A percentile compares a stretch with the other conserved stretches of the same genome.
Evolutionary conservation across 192 early-diverging fungal species (phyloP).

Genomic region (Rhizophagus clarus): DNA sequence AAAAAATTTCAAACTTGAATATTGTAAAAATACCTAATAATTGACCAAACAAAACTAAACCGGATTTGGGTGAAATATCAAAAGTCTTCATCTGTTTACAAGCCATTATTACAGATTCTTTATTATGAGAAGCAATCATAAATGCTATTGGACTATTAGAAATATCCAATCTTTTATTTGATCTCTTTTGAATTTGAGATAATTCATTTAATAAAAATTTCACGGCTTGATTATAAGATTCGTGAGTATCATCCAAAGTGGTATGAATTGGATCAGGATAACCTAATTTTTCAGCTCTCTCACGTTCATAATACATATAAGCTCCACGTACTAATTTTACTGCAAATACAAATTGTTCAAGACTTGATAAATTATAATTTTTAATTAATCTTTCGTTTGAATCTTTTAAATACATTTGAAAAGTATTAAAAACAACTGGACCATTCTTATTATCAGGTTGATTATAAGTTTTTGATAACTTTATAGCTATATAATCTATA

Average conservation of each 20-base stretch:
- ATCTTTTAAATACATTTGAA: conserved; percentile 92
- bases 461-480: conserved; percentile 76
- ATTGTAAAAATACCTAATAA: conserved; percentile 58
- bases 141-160: conserved; percentile 61
- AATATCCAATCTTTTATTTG: conserved; percentile 24
- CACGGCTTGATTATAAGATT: conserved; percentile 79
- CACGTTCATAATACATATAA: conserved; percentile 57
- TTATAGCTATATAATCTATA: conserved; percentile 82
- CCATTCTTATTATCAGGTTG: conserved; percentile 31
- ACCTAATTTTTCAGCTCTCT: conserved; percentile 67
- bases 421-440: conserved; percentile 90
- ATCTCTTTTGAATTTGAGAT: conserved; percentile 9
- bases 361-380: conserved; percentile 68
- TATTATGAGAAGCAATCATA: conserved; percentile 91
- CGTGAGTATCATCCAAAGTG: conserved; percentile 79
- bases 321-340: conserved; percentile 89
- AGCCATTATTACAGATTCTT: conserved; percentile 68
- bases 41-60: conserved; percentile 89
- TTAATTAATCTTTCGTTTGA: conserved; percentile 59
- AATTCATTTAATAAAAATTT: conserved; percentile 68
- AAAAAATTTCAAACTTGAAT: neutral
- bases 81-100: conserved; percentile 62
- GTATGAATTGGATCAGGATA: conserved; percentile 83
- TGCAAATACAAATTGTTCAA: conserved; percentile 77
- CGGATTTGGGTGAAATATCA: conserved; percentile 53